These are phyloP conservation scores for Gossypium thurberi DNA, from an alignment of 345 rosid species.

Conservation along the genomic window DNA sequence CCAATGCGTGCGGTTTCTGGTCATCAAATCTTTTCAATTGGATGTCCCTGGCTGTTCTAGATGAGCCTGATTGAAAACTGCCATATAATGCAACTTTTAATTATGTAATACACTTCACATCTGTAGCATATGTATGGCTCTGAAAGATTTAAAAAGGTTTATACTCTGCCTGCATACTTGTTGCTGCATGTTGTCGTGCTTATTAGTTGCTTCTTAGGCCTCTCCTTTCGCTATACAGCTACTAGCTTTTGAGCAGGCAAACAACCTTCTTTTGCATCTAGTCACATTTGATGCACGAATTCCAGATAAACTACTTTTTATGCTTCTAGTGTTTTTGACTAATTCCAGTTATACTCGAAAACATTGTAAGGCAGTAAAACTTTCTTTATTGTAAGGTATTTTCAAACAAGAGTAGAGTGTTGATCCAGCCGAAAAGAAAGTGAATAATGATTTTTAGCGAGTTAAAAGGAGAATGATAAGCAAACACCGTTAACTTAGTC, in stretches of 20 bases:
- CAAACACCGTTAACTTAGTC: background rate
- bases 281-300: background rate
- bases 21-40: background rate
- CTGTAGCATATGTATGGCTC: background rate
- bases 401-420: background rate
- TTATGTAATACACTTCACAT: background rate
- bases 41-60: background rate
- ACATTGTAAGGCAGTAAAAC: background rate
- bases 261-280: background rate
- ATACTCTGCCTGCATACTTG: background rate
- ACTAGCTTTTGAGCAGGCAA: background rate
- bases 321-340: background rate
- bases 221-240: background rate
- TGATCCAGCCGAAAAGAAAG: background rate
- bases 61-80: background rate
- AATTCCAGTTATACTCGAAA: background rate
- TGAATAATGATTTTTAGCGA: background rate
- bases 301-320: background rate
- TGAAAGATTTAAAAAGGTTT: background rate
- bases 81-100: background rate
- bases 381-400: background rate
- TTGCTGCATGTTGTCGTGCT: background rate
- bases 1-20: background rate
- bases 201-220: background rate
- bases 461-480: background rate